Conservation (phyloP, 805 yeast genomes). For the Metschnikowia cerradonensis region DNA sequence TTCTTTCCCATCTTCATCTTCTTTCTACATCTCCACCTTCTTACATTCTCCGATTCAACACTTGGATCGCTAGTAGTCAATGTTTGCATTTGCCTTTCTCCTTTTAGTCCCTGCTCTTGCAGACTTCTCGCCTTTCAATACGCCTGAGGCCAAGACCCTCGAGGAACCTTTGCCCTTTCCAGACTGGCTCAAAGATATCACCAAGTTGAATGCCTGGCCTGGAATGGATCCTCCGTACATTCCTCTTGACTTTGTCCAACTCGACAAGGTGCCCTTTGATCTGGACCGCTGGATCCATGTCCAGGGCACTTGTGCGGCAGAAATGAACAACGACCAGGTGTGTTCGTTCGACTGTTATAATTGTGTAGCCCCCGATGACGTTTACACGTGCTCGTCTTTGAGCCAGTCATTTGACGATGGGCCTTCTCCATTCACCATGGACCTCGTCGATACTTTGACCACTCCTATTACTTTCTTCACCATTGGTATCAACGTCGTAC, state of each 20-base stretch:
- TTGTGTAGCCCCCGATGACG: constrained; percentile 75
- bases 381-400: constrained; percentile 64
- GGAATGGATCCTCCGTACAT: constrained; percentile 84
- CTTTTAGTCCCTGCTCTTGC: not conserved
- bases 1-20: not conserved
- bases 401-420: constrained; percentile 96
- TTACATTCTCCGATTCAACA: not conserved
- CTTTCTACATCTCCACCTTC: not conserved
- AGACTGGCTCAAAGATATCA: constrained; percentile 68
- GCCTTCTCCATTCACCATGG: constrained; percentile 70
- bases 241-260: constrained; percentile 67
- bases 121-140: constrained; percentile 7
- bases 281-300: constrained; percentile 38
- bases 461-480: constrained; percentile 75
- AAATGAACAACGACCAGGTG: constrained; percentile 35
- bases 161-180: constrained; percentile 55
- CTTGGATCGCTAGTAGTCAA: not conserved
- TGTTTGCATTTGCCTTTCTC: constrained; percentile 1
- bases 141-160: constrained; percentile 11
- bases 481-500: constrained; percentile 74
- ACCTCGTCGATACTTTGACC: constrained; percentile 49
- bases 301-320: constrained; percentile 57
- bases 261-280: constrained; percentile 45
- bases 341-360: constrained; percentile 87
- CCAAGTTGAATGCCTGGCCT: constrained; percentile 81